Base-by-base conservation (phyloP, 495 filamentous ascomycete genomes). In the Aspergillus coremiiformis region DNA sequence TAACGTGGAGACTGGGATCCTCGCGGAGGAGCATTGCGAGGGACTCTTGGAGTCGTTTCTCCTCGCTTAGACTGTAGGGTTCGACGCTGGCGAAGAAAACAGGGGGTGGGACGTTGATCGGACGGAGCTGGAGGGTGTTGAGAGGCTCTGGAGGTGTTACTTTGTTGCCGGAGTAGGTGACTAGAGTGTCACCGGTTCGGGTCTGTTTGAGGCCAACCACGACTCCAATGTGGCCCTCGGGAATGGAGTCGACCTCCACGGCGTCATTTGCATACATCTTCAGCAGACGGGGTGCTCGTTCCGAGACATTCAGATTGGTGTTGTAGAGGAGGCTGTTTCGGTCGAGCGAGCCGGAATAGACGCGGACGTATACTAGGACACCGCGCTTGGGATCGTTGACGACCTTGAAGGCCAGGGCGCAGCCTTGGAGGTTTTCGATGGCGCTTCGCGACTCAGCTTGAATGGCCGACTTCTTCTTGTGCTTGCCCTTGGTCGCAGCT, bases 81-180 rank as follows among this genome's bases (percentile, higher is more conserved):
- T 96, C 94, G 15, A 97, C 81, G 56, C 89, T 86, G 26, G 92
- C 86, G 66, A 97, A 97, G 69, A 96, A 96, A 0, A 99, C 91
- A 0, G 93, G 90, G 0, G 94, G 91, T 5, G 94, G 93, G 0
- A 95, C 86, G 49, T 87, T 79, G 44, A 94, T 93, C 2, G 94
- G 87, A 49, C 89, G 85, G 35, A 97, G 80, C 59, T 94, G 90
- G 12, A 99, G 72, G 20, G 76, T 81, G 47, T 83, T 79, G 30
- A 92, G 68, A 0, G 84, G 79, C 44, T 83, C 77, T n/a, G 87
- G 84, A 26, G 83, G 84, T 3, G 75, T 79, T 4, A 65, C 56
- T 61, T 83, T 85, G 46, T 74, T 70, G 21, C 82, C 79, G 27
- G 79, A 71, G 60, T 86, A 91, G 5, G 83, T 81, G 21, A 96